These are phyloP conservation scores for Phaeolepiota aurea DNA, from an alignment of 768 basidiomycete species.

Conservation along the genomic window DNA sequence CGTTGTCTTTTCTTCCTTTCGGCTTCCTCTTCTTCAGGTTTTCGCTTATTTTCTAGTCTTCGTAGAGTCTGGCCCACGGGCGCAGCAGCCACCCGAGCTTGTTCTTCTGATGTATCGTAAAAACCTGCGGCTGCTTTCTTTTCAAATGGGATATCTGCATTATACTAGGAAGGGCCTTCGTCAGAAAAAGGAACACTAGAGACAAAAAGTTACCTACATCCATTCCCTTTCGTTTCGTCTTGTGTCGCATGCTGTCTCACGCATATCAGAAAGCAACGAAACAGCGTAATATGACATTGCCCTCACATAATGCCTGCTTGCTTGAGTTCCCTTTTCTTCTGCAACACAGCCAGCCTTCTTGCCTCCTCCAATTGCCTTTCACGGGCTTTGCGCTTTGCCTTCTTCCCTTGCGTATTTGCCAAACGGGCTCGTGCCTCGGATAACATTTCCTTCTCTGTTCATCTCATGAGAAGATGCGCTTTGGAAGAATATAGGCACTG, in stretches of 20 bases:
- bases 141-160: slow-evolving; percentile 97
- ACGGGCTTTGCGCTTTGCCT: slow-evolving; percentile 96
- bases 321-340: slow-evolving; percentile 97
- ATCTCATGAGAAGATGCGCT: not conserved
- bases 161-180: slow-evolving; percentile 54
- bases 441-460: slow-evolving; percentile 95
- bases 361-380: slow-evolving; percentile 98
- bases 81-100: slow-evolving; percentile 76
- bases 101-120: slow-evolving; percentile 94
- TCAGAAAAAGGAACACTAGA: slow-evolving; percentile 1
- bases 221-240: slow-evolving; percentile 96
- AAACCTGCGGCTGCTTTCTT: slow-evolving; percentile 94
- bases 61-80: slow-evolving; percentile 88
- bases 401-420: slow-evolving; percentile 98
- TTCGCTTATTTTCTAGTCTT: slow-evolving; percentile 92
- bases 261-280: not conserved
- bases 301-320: slow-evolving; percentile 94
- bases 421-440: slow-evolving; percentile 97
- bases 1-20: slow-evolving; percentile 87
- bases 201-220: slow-evolving; percentile 49
- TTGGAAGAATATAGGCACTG: slow-evolving; percentile 5
- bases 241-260: slow-evolving; percentile 69
- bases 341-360: slow-evolving; percentile 84
- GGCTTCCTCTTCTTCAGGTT: slow-evolving; percentile 87
- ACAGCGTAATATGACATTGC: slow-evolving; percentile 3